Conservation (phyloP, 1,284 basidiomycete genomes). For the Heterobasidion occidentale region DNA sequence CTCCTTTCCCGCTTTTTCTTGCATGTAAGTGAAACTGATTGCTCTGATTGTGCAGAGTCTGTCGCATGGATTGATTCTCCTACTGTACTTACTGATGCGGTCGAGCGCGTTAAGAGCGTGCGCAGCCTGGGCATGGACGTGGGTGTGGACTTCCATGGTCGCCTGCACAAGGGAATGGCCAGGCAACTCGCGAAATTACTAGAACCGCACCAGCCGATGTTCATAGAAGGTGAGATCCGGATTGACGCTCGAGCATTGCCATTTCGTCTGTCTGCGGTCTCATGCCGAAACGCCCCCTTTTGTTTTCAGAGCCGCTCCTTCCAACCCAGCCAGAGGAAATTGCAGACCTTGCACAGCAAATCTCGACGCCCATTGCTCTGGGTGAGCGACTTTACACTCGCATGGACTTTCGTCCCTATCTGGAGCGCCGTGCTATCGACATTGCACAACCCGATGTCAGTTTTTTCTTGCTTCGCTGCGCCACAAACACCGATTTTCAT, state of each 20-base stretch:
- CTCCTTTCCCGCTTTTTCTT: background rate
- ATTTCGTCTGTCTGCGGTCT: background rate
- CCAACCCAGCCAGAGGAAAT: constrained; percentile 64
- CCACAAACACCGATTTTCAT: background rate
- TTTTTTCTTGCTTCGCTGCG: background rate
- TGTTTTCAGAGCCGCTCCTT: constrained; percentile 45
- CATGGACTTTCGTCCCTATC: constrained; percentile 64
- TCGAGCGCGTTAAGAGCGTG: constrained; percentile 56
- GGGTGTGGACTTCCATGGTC: constrained; percentile 53
- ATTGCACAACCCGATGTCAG: constrained; percentile 72
- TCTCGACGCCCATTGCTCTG: constrained; percentile 64
- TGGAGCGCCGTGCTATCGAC: constrained; percentile 62
- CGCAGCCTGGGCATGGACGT: constrained; percentile 62
- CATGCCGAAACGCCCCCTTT: background rate
- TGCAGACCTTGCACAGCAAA: constrained; percentile 51
- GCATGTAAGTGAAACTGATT: background rate
- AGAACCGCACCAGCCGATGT: constrained; percentile 60
- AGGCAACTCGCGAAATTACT: constrained; percentile 66
- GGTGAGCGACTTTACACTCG: constrained; percentile 69
- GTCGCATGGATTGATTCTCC: constrained; percentile 45
- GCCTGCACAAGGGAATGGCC: constrained; percentile 71
- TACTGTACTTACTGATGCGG: constrained; percentile 44
- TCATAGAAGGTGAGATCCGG: constrained; percentile 50
- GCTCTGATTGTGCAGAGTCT: constrained; percentile 21
- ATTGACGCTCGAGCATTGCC: background rate